Base-by-base conservation (phyloP, 805 yeast species). In the Sungouiella thailandica region DNA sequence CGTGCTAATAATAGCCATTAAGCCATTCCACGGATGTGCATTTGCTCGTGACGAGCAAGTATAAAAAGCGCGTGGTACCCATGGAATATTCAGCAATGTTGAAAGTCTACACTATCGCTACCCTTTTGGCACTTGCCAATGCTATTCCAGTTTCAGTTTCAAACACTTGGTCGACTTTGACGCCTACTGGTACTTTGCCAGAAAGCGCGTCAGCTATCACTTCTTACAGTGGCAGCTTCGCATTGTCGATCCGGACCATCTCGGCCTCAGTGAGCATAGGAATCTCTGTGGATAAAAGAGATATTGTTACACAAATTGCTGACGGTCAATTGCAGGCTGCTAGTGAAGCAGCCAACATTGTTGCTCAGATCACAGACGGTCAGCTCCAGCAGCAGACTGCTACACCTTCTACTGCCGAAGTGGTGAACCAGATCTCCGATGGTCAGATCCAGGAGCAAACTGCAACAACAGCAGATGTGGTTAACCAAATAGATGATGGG, bases 391-490 rank as follows among this genome's bases (percentile, higher is more conserved):
- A 36, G 17, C 33, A 39, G 12, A 70, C 83, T 39, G 72, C 78
- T 49, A 75, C 70, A 51, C 80, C 83, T 42, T 74, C 72, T 16
- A 25, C 47, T 24, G 53, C 53, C 25, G 39, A 46, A 3, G 47
- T 32, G 8, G 32, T 39, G n/a, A 29, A 34, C 30, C 62, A 44
- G 68, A 41, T 41, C 16, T 25, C 32, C 14, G 45, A 41, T 20
- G 45, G 45, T 9, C 45, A 41, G 18, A 38, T 41, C 29, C 45
- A 41, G 25, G 35, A 30, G 10, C 45, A 41, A 15, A 31, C 45
- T 18, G 25, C 31, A n/a, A 34, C 42, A 23, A 25, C 38, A 6
- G 45, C 40, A 3, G 32, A 36, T 14, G 24, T 25, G n/a, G 29
- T 25, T 9, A 15, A n/a, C 25, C 29, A 31, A 25, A 25, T 25